Evolutionary conservation across 192 early-diverging fungal species (phyloP), one percentile per base, ranked within the genome.

Genomic region (Kickxella alabastrina): DNA sequence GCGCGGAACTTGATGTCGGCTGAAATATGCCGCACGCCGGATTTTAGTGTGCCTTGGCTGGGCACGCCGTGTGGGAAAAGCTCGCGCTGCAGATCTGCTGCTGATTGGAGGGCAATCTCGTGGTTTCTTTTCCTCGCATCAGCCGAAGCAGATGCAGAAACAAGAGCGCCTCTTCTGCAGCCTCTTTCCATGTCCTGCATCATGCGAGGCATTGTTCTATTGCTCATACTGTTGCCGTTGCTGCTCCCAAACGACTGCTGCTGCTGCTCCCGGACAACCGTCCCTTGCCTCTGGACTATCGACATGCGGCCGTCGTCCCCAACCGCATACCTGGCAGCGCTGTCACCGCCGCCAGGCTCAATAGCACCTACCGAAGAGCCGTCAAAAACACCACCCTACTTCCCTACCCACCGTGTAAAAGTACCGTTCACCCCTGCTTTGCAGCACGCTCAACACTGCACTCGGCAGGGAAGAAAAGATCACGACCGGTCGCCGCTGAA

Each of bases 371-470:
- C 27, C 43, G 50, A 68, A 49, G 73, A n/a, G 52, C 7, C 57
- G 69, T 78, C 76, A 78, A 78, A 78, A 62, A 58, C 62, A 78
- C 76, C 76, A 78, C 76, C 76, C 76, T 28, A 50, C 21, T 64
- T 78, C 68, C 66, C 73, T 78, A 21, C 76, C 76, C 76, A 65
- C 57, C 54, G 61, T 67, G 57, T 43, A 72, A 54, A 65, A 78
- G 54, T 68, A 78, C 57, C 59, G 64, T 41, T 78, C 76, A 15
- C 61, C 68, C 43, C 60, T 44, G 35, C 62, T 52, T 59, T 35
- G 63, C 49, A 4, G 75, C 42, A 18, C 75, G 60, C 65, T 71
- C 59, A n/a, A 71, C 63, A 28, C 54, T 57, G 68, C 64, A 78
- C 56, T 71, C 61, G 21, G 75, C 68, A n/a, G n/a, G n/a, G n/a